phyloP scores from a whole-genome alignment of 139 green algal species.

The Pycnococcus provasolii region DNA sequence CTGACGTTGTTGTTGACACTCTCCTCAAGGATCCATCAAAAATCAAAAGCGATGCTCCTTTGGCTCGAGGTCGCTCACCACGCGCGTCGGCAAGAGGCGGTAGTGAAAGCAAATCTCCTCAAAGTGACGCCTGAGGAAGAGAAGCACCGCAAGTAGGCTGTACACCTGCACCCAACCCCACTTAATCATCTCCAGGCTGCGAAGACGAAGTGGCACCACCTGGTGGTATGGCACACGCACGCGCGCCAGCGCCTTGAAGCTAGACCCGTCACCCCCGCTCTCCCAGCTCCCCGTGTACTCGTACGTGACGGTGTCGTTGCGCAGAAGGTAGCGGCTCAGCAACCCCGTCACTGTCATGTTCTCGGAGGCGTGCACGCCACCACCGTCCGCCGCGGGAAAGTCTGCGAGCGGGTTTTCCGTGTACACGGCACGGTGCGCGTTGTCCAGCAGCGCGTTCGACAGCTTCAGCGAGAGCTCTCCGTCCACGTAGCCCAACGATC shows the following conservation, averaged over 20 bases:
- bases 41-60: not conserved
- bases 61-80: not conserved
- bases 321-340: not conserved
- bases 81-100: not conserved
- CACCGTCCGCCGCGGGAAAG: not conserved
- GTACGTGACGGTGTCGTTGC: not conserved
- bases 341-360: not conserved
- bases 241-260: not conserved
- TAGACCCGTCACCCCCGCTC: not conserved
- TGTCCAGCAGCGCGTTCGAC: not conserved
- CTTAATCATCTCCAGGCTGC: not conserved
- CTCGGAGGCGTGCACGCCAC: not conserved
- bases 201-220: not conserved
- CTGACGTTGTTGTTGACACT: not conserved
- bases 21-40: not conserved
- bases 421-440: not conserved
- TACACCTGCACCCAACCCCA: not conserved
- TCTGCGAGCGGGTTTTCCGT: not conserved
- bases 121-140: not conserved
- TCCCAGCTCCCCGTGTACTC: not conserved
- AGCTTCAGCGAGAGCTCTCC: not conserved
- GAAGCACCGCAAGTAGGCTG: not conserved
- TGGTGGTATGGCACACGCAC: not conserved
- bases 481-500: not conserved
- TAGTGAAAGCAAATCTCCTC: not conserved